Percentiles rank a stretch among this genome's conserved stretches.
phyloP scores from a whole-genome alignment of 106 monocot genomes.

The Cymbidium sinense region DNA sequence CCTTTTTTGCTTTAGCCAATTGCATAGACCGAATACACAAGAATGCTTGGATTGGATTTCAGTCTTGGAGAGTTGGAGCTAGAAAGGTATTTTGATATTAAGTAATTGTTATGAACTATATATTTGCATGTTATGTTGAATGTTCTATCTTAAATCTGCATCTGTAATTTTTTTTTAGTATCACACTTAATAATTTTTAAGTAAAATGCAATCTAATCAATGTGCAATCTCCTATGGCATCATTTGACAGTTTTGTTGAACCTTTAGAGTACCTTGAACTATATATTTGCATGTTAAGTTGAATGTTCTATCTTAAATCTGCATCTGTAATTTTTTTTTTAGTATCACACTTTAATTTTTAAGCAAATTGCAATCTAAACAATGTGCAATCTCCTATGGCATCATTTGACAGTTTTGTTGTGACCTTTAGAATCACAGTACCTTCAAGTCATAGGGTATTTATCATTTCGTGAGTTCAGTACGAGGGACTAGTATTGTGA shows the following conservation, averaged over 20 bases:
- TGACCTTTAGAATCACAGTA: too few species aligned
- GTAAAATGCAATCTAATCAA: background rate
- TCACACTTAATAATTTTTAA: background rate
- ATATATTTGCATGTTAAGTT: too few species aligned
- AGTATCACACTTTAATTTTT: too few species aligned
- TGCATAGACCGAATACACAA: slow-evolving; percentile 85
- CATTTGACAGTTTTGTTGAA: background rate
- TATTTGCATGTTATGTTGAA: background rate
- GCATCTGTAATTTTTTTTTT: too few species aligned
- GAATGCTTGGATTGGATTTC: slow-evolving; percentile 98
- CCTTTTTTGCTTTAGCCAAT: slow-evolving; percentile 83
- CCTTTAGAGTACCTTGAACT: too few species aligned
- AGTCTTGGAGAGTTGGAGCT: slow-evolving; percentile 84
- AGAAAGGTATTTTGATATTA: slow-evolving; percentile 49
- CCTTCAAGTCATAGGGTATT: too few species aligned
- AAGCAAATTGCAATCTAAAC: too few species aligned
- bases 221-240: background rate
- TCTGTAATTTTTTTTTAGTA: background rate
- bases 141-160: background rate
- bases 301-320: too few species aligned
- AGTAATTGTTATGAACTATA: background rate
- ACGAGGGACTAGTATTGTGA: too few species aligned
- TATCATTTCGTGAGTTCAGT: too few species aligned
- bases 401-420: too few species aligned
- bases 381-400: too few species aligned